Conservation (phyloP, 139 green algal species). For the Diplosphaera chodatii region DNA sequence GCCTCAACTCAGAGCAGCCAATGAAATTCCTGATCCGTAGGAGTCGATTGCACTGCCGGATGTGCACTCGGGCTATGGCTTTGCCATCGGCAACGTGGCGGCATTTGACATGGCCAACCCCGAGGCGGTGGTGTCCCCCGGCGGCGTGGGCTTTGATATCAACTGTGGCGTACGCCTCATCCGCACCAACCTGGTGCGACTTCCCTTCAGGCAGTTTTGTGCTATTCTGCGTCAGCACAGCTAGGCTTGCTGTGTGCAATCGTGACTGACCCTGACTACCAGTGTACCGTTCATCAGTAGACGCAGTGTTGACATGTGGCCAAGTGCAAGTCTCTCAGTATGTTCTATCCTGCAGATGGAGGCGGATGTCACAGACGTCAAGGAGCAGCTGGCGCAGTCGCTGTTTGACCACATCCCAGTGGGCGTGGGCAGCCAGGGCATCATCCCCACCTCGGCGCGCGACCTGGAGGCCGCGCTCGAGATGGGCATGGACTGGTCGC, state of each 20-base stretch:
- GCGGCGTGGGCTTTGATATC: constrained; percentile 81
- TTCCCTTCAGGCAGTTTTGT: too few relatives aligned
- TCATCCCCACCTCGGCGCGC: constrained; percentile 72
- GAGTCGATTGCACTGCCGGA: constrained; percentile 82
- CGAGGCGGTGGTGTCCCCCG: constrained; percentile 77
- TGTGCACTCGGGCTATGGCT: constrained; percentile 87
- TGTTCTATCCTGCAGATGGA: constrained; percentile 41
- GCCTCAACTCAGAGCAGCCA: background rate
- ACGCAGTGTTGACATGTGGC: background rate
- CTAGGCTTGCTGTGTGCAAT: background rate
- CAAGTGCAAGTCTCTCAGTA: background rate
- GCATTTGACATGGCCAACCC: constrained; percentile 84
- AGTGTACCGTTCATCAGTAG: background rate
- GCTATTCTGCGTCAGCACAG: too few relatives aligned
- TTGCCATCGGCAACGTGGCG: constrained; percentile 90
- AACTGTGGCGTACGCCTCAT: constrained; percentile 88
- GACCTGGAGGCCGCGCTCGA: constrained; percentile 78
- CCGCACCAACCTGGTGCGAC: constrained; percentile 75
- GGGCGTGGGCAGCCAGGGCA: constrained; percentile 77
- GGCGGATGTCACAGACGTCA: constrained; percentile 56
- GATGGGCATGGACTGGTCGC: constrained; percentile 85
- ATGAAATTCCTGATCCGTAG: constrained; percentile 7
- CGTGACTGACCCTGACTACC: too few relatives aligned
- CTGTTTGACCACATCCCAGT: constrained; percentile 94
- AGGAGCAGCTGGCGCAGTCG: constrained; percentile 76